Base-by-base conservation (phyloP, 1,284 basidiomycete species). In the Naganishia sp. region DNA sequence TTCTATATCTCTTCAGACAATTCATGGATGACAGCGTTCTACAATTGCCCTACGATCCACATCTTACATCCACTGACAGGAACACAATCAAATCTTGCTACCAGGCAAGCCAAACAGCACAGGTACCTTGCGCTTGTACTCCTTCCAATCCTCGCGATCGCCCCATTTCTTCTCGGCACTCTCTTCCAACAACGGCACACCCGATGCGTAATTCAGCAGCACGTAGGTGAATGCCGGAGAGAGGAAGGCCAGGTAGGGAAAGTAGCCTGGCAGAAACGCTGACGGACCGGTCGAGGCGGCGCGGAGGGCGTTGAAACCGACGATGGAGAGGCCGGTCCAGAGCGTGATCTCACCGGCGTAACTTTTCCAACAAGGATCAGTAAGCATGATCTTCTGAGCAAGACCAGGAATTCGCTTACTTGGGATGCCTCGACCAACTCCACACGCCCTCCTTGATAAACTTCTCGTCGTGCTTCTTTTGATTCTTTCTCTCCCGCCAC, bases 301-400 rank as follows among this genome's bases (percentile, higher is more conserved):
- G 43, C 81, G 81, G 21, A 88, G 76, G 9, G 84, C 82, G 10
- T 81, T 71, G 3, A 83, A 80, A 2, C 87, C 84, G 15, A 90
- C 78, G 6, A 85, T 79, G 82, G 85, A 89, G 33, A 90, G 86
- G 11, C 87, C 87, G 3, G 84, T 83, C 86, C 88, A 90, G 21
- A 91, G 81, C 2, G 87, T 85, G 13, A 90, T 83, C 79, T 92
- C 90, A 28, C 87, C 89, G 43, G 90, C 84, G 75, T 91, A 90
- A 79, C 88, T 89, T 70, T 55, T 23, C 28, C 11, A 25, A 25
- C 44, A 10, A 33, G 49, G 43, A 21, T 33, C 46, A 28, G 28
- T 28, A 28, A 28, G 28, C 28, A 28, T 28, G 28, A 5, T 28
- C 28, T 28, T 28, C 2, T 33, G 23, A 46, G 15, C n/a, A 5